Evolutionary conservation across 371 early-diverging fungal species (phyloP), one percentile per base, ranked within the genome.

Genomic region (Apophysomyces ossiformis): DNA sequence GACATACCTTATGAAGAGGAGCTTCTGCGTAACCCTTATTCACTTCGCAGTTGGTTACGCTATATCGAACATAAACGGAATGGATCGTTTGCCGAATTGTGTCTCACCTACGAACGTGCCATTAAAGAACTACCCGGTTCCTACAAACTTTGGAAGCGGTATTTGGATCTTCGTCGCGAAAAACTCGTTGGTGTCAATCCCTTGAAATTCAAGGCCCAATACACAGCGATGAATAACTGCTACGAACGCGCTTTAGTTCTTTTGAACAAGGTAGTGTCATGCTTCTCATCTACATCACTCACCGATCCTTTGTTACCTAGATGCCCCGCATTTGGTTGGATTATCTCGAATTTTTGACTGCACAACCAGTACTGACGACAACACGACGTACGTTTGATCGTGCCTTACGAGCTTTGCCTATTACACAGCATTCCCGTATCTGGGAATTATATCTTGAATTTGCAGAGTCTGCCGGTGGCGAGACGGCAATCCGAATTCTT

Each of bases 61-160:
- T 98, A 97, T 79, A 71, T 96, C 21, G 95, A 95, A 45, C 94
- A 93, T 83, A 96, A 96, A 73, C 78, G 79, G 0, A 76, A 68
- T 18, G 78, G 81, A 26, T 61, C 81, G 7, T 70, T 77, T 45
- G 74, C 62, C 2, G 66, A 87, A 59, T 78, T 81, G 36, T 85
- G 87, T 54, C 81, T 90, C 41, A 72, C 97, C 1, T 96, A 88
- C 72, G 97, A 97, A 73, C 90, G 99, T 9, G 96, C 98, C 0
- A 73, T 97, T 36, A 83, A 87, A 61, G 87, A 89, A 57, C 78
- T 98, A 1, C 99, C 99, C 1, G 94, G 96, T 2, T 93, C 94
- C 7, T 98, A 96, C 81, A 97, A 96, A 75, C 83, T 99, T 13
- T 99, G 98, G 98, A 95, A 93, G 71, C 73, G 77, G 39, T 96